Evolutionary conservation across 2,329 filamentous ascomycete genomes (phyloP), one percentile per base, ranked within the genome.

Genomic region (Beauveria sp.): DNA sequence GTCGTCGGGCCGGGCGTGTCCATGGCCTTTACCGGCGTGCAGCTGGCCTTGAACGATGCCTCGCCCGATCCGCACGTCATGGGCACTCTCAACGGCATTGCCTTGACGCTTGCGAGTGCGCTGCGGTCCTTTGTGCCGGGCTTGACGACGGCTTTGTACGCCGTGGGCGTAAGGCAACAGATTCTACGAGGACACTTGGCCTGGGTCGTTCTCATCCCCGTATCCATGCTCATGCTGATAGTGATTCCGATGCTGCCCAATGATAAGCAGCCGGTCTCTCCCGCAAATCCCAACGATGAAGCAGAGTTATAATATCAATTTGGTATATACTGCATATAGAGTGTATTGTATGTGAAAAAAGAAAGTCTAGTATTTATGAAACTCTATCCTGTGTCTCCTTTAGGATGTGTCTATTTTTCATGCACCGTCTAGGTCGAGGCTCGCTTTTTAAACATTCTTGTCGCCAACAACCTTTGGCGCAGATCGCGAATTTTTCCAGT

Each of bases 11-110:
- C 80, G 14, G 85, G 85, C 1, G 82, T 90, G 0, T 80, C 79
- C 54, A 91, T 90, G 87, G 78, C 81, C 2, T 89, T 88, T 69
- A 92, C 88, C 0, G 86, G 79, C 1, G 80, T 87, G 1, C 89
- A 93, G 75, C 83, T 93, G 9, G 85, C 85, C 0, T 69, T 93
- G 38, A 93, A 93, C 71, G 88, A 93, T 62, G 83, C 89, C 2
- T 81, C 86, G 0, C 90, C 90, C 0, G 84, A 79, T 10, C 80
- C 84, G 1, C 77, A 78, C 47, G 81, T 85, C 0, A 76, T 93
- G 10, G 89, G 87, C 0, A 91, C 85, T 0, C 75, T 95, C 30
- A 93, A 93, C 66, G 86, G 87, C 16, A 60, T 76, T 3, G 73
- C 74, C 0, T 38, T 93, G 62, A 87, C 88, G 0, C 68, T 85